These are phyloP conservation scores for Rhizophora mangle DNA, from an alignment of 345 rosid species.

Conservation along the genomic window DNA sequence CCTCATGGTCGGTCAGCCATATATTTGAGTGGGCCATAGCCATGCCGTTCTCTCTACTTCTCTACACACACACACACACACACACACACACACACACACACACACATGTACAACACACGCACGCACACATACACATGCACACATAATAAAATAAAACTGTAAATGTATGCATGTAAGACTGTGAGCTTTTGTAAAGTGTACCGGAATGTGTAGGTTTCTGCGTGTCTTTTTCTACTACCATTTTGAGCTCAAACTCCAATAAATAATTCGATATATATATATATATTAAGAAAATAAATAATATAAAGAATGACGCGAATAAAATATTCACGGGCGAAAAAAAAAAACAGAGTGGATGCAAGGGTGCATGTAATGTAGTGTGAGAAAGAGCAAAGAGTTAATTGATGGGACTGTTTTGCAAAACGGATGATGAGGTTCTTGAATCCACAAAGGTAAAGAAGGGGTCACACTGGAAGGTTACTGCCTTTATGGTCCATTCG, in stretches of 20 bases:
- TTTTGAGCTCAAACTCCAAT: constrained; percentile 16
- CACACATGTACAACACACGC: neutral
- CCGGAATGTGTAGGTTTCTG: constrained; percentile 24
- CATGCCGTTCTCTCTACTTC: constrained; percentile 3
- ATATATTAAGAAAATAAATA: no score
- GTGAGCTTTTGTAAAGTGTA: neutral
- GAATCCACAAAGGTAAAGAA: neutral
- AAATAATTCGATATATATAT: neutral
- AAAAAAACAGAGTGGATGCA: neutral
- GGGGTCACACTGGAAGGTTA: constrained; percentile 12
- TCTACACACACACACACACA: neutral
- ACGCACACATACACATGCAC: neutral
- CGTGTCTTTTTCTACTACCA: constrained; percentile 18
- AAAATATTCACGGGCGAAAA: neutral
- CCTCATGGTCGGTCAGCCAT: constrained; percentile 17
- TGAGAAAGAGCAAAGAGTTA: neutral
- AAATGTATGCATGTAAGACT: neutral
- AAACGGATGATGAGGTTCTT: neutral
- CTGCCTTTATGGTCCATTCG: constrained; percentile 9
- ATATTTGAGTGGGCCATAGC: constrained; percentile 16
- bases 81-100: neutral
- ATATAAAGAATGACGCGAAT: neutral
- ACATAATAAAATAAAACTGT: neutral
- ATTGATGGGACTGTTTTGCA: constrained; percentile 6
- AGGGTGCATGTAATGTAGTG: neutral